phyloP scores from a whole-genome alignment of 768 basidiomycete species.

The Psilocybe sp. region DNA sequence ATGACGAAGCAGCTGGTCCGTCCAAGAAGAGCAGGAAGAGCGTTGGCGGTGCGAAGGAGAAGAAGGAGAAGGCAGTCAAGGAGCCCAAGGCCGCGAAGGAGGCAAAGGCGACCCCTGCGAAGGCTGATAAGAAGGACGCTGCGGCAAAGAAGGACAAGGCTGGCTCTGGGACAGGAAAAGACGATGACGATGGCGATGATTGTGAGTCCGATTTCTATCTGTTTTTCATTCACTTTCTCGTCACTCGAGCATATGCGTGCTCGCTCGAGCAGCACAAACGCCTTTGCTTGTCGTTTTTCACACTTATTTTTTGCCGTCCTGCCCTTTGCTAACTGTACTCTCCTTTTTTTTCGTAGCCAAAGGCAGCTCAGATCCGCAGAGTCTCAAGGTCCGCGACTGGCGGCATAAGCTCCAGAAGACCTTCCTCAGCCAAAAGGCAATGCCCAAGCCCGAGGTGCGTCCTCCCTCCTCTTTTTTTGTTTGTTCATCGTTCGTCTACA shows the following conservation, averaged over 20 bases:
- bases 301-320: too few relatives aligned
- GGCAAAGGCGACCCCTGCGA: slow-evolving; percentile 34
- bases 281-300: slow-evolving; percentile 7
- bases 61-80: slow-evolving; percentile 62
- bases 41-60: background rate
- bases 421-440: slow-evolving; percentile 64
- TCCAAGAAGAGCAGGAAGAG: slow-evolving; percentile 35
- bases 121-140: too few relatives aligned
- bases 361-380: slow-evolving; percentile 67
- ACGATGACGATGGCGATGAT: slow-evolving; percentile 56
- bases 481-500: too few relatives aligned
- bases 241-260: too few relatives aligned
- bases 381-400: slow-evolving; percentile 80
- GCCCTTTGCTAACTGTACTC: too few relatives aligned
- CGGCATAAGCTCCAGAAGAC: slow-evolving; percentile 89
- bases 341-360: slow-evolving; percentile 25
- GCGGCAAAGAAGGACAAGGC: too few relatives aligned
- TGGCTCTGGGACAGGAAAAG: too few relatives aligned
- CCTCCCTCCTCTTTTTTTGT: background rate
- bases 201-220: slow-evolving; percentile 35
- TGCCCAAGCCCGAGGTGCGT: slow-evolving; percentile 65
- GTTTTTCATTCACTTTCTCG: too few relatives aligned
- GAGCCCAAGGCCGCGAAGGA: slow-evolving; percentile 64
- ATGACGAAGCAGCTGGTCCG: slow-evolving; percentile 45
- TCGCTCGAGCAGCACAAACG: too few relatives aligned